Conservation (phyloP, 2,329 filamentous ascomycete species). For the Cladophialophora chaetospira region DNA sequence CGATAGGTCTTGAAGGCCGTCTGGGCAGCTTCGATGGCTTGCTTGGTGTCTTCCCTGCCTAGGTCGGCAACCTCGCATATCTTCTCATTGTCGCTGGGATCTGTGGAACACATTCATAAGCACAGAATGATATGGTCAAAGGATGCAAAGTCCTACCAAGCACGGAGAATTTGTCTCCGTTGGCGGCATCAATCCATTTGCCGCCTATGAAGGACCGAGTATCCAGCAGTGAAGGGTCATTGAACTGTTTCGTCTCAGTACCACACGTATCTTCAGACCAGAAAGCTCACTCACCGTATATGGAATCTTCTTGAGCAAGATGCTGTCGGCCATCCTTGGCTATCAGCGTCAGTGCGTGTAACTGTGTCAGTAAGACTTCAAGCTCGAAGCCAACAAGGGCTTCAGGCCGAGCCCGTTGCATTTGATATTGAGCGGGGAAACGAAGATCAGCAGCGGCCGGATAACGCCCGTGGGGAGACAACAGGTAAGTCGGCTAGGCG, state of each 20-base stretch:
- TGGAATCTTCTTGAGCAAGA: constrained; percentile 10
- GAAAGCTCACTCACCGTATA: constrained; percentile 5
- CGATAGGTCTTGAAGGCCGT: constrained; percentile 66
- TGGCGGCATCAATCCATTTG: constrained; percentile 11
- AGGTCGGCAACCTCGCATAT: constrained; percentile 18
- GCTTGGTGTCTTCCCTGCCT: background rate
- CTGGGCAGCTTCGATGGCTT: constrained; percentile 79
- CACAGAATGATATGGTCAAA: background rate
- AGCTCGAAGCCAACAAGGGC: background rate
- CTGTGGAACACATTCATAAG: background rate
- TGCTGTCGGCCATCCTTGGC: constrained; percentile 3
- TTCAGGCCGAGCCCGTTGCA: background rate
- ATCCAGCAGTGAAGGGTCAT: constrained; percentile 13
- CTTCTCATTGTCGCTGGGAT: constrained; percentile 8
- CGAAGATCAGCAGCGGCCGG: background rate
- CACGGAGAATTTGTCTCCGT: constrained; percentile 5
- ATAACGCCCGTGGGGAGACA: constrained; percentile 4
- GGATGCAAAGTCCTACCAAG: background rate
- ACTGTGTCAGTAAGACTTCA: too few relatives aligned
- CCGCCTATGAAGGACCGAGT: constrained; percentile 10
- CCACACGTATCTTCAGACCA: too few relatives aligned
- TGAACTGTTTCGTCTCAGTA: too few relatives aligned
- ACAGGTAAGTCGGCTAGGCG: background rate
- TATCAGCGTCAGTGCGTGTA: too few relatives aligned
- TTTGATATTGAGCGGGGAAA: constrained; percentile 10